phyloP scores from a whole-genome alignment of 2,329 filamentous ascomycete species.

The Chaetothyriales sp. region DNA sequence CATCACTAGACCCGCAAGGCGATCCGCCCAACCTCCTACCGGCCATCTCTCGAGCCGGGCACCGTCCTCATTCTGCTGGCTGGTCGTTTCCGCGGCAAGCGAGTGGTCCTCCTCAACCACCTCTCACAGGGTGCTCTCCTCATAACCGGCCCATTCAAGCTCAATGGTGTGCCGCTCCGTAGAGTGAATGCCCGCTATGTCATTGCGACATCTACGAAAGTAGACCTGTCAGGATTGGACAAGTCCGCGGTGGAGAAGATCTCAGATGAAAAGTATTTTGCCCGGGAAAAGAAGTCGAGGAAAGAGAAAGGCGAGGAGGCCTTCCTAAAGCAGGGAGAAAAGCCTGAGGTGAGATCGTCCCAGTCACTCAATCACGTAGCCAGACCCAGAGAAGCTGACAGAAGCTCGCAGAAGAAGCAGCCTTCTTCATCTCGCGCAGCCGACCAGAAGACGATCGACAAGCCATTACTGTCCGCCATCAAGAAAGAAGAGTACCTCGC shows the following conservation, averaged over 20 bases:
- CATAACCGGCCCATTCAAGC: slow-evolving; percentile 99
- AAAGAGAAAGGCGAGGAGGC: slow-evolving; percentile 96
- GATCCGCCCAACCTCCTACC: slow-evolving; percentile 72
- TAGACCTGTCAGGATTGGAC: slow-evolving; percentile 66
- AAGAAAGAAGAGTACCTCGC: slow-evolving; percentile 95
- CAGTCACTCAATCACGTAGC: neutral
- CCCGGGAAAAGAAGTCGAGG: slow-evolving; percentile 74
- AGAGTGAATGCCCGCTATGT: slow-evolving; percentile 44
- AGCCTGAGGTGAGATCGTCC: slow-evolving; percentile 63
- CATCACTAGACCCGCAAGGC: slow-evolving; percentile 72
- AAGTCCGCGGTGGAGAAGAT: slow-evolving; percentile 61
- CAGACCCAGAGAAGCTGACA: slow-evolving; percentile 24
- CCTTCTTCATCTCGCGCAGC: slow-evolving; percentile 78
- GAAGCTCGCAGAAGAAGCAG: slow-evolving; percentile 72
- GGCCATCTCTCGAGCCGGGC: slow-evolving; percentile 81
- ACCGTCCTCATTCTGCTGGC: slow-evolving; percentile 97
- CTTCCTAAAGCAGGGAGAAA: slow-evolving; percentile 99
- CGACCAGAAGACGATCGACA: slow-evolving; percentile 98
- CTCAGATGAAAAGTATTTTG: slow-evolving; percentile 85
- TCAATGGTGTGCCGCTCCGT: slow-evolving; percentile 97
- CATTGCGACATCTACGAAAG: slow-evolving; percentile 36
- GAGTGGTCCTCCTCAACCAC: slow-evolving; percentile 95
- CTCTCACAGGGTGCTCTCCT: slow-evolving; percentile 96
- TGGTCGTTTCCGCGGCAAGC: slow-evolving; percentile 99
- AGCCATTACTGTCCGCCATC: slow-evolving; percentile 85